Evolutionary conservation across 140 eudicot genomes (phyloP).

Genomic region (Anethum foeniculum): DNA sequence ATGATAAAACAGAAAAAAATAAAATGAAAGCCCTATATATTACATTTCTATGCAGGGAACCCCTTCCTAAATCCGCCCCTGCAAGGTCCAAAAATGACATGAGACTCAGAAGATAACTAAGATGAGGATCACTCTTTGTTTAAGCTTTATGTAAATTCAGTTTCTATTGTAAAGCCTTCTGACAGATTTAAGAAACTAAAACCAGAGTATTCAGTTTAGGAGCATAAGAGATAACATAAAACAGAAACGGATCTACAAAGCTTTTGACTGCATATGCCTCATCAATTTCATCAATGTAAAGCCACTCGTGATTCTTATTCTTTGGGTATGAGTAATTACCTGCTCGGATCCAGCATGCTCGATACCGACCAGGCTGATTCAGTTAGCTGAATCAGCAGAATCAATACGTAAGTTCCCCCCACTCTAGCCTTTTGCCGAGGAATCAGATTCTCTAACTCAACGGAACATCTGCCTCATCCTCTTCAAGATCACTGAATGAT

Average conservation of each 20-base stretch:
- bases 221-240: slow-evolving; percentile 12
- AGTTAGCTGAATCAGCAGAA: slow-evolving; percentile 20
- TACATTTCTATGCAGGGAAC: background rate
- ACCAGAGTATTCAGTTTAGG: slow-evolving; percentile 21
- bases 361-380: background rate
- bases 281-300: slow-evolving; percentile 65
- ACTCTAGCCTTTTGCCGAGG: slow-evolving; percentile 41
- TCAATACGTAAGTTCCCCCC: slow-evolving; percentile 37
- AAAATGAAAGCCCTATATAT: background rate
- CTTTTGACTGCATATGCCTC: slow-evolving; percentile 27
- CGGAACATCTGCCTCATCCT: slow-evolving; percentile 58
- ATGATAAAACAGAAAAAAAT: background rate
- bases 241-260: background rate
- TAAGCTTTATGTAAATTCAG: slow-evolving; percentile 8
- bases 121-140: background rate
- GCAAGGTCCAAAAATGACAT: background rate
- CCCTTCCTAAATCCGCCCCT: background rate
- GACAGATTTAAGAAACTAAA: slow-evolving; percentile 9
- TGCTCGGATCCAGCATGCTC: slow-evolving; percentile 20
- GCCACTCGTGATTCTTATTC: slow-evolving; percentile 63
- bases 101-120: background rate
- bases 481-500: slow-evolving; percentile 66
- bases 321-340: slow-evolving; percentile 4
- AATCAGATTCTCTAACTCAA: slow-evolving; percentile 42
- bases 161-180: slow-evolving; percentile 2